Evolutionary conservation across 1,284 basidiomycete species (phyloP).

Genomic region (Moesziomyces sp.): DNA sequence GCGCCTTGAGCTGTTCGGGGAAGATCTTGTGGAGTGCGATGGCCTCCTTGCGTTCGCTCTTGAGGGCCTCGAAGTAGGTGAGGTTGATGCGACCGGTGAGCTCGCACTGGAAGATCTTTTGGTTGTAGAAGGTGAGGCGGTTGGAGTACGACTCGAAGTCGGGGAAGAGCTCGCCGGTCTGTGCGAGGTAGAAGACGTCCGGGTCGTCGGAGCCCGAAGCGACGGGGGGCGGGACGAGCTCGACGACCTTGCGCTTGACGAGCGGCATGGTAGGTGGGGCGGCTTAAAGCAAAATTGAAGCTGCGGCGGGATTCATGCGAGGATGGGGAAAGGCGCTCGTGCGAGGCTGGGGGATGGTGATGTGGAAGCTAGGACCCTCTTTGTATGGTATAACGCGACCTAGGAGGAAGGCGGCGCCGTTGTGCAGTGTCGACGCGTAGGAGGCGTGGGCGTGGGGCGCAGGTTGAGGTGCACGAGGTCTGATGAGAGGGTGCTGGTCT

Average conservation of each 20-base stretch:
- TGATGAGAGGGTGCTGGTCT: too few relatives aligned
- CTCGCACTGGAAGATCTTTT: conserved; percentile 93
- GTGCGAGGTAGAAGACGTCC: conserved; percentile 62
- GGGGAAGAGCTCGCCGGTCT: conserved; percentile 64
- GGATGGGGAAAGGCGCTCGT: neutral
- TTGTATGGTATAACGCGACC: neutral
- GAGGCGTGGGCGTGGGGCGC: neutral
- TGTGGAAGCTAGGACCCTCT: neutral
- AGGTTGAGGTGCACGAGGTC: neutral
- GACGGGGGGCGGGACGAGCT: conserved; percentile 53
- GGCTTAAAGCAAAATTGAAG: neutral
- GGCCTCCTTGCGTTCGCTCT: conserved; percentile 89
- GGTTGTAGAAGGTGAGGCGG: conserved; percentile 90
- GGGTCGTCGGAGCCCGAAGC: conserved; percentile 55
- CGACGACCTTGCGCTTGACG: conserved; percentile 62
- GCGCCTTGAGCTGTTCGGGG: conserved; percentile 88
- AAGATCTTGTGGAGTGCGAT: conserved; percentile 88
- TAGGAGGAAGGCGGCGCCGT: too few relatives aligned
- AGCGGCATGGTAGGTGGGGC: conserved; percentile 52
- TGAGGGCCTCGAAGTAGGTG: conserved; percentile 91
- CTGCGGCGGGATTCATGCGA: neutral
- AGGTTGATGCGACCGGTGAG: conserved; percentile 92
- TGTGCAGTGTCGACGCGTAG: neutral
- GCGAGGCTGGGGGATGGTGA: neutral
- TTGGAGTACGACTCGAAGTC: conserved; percentile 77